Percentiles rank a stretch among this genome's conserved stretches.
phyloP scores from a whole-genome alignment of 2,329 filamentous ascomycete genomes.

The Trichoderma afroharzianum region DNA sequence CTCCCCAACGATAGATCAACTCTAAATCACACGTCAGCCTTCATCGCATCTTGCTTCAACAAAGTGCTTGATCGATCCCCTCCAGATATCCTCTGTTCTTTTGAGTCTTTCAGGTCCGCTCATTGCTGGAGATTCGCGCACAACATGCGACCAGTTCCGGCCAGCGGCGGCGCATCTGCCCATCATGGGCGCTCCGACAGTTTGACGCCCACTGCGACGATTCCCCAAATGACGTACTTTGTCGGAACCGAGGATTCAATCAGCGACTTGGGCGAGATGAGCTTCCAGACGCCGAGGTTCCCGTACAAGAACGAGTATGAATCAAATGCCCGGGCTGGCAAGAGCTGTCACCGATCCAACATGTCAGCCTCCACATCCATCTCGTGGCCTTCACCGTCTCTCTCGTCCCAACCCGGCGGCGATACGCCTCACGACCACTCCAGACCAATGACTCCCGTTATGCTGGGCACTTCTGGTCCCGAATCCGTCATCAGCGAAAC shows the following conservation, averaged over 20 bases:
- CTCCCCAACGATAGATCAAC: neutral
- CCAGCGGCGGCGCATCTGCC: slow-evolving; percentile 16
- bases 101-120: neutral
- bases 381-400: slow-evolving; percentile 16
- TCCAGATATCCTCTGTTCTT: neutral
- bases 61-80: neutral
- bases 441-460: slow-evolving; percentile 28
- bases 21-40: slow-evolving; percentile 9
- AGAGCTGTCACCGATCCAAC: slow-evolving; percentile 6
- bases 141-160: slow-evolving; percentile 22
- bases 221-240: slow-evolving; percentile 32
- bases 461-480: slow-evolving; percentile 26
- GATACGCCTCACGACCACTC: slow-evolving; percentile 23
- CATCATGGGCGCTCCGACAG: slow-evolving; percentile 16
- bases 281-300: slow-evolving; percentile 3
- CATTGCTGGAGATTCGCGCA: neutral
- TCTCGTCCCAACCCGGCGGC: slow-evolving; percentile 14
- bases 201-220: slow-evolving; percentile 19
- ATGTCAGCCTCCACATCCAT: slow-evolving; percentile 15
- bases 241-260: slow-evolving; percentile 35
- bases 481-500: slow-evolving; percentile 42
- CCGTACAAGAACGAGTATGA: slow-evolving; percentile 2
- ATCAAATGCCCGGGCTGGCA: neutral
- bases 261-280: slow-evolving; percentile 23
- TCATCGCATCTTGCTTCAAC: neutral